phyloP scores from a whole-genome alignment of 78 protist genomes.

The Creolimax fragrantissima region DNA sequence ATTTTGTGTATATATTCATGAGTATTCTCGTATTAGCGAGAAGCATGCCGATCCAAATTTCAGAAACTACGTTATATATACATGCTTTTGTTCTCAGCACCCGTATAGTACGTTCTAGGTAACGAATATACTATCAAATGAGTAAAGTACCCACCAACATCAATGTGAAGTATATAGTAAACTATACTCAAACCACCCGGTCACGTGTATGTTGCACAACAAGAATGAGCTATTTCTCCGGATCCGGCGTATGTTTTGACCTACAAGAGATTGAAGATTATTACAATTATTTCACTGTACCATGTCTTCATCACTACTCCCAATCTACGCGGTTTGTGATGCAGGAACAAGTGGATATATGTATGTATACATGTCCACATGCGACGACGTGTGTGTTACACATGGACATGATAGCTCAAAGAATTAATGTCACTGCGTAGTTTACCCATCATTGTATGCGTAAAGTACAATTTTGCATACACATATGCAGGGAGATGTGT shows the following conservation, averaged over 20 bases:
- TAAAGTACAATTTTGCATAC: background rate
- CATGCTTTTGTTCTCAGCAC: no score
- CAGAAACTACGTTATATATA: background rate
- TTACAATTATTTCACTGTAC: background rate
- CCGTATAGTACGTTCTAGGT: no score
- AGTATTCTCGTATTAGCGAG: background rate
- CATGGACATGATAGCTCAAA: background rate
- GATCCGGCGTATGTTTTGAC: no score
- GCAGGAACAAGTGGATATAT: no score
- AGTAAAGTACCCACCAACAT: no score
- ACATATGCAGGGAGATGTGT: background rate
- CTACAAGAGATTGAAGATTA: background rate
- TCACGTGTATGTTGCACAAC: no score
- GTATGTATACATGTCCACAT: background rate
- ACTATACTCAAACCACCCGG: no score
- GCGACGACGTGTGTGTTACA: background rate
- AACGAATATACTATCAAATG: no score
- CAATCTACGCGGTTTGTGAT: background rate
- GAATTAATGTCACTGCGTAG: no score
- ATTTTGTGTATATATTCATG: background rate
- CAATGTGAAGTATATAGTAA: no score
- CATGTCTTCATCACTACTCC: background rate
- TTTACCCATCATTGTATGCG: background rate
- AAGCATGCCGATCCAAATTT: background rate
- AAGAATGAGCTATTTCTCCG: no score